These are phyloP conservation scores for Ogataea saltuana DNA, from an alignment of 805 yeast genomes.

Conservation along the genomic window DNA sequence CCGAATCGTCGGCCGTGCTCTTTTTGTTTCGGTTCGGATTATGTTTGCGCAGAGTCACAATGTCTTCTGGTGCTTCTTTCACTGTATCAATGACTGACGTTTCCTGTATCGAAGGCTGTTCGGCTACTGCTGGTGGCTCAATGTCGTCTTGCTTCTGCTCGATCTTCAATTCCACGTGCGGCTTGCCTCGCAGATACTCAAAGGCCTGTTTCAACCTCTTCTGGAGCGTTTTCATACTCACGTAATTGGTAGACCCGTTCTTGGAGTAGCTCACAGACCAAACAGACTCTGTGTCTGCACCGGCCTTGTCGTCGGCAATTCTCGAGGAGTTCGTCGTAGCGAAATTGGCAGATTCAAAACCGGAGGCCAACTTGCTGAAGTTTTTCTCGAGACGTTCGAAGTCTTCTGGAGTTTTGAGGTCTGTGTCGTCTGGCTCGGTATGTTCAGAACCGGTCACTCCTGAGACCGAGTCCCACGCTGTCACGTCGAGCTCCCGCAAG, in stretches of 20 bases:
- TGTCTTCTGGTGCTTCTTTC: slow-evolving; percentile 32
- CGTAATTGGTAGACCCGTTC: slow-evolving; percentile 19
- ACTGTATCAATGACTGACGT: neutral
- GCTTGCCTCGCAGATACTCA: slow-evolving; percentile 18
- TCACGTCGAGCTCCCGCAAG: slow-evolving; percentile 40
- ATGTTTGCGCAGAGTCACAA: slow-evolving; percentile 34
- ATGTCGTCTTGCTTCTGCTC: slow-evolving; percentile 18
- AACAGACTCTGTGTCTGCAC: slow-evolving; percentile 2
- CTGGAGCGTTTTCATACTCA: slow-evolving; percentile 13
- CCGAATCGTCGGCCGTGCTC: slow-evolving; percentile 18
- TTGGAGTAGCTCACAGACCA: slow-evolving; percentile 26
- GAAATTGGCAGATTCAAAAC: slow-evolving; percentile 1
- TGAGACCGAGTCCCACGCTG: slow-evolving; percentile 34
- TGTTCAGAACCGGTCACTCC: slow-evolving; percentile 29
- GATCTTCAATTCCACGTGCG: slow-evolving; percentile 19
- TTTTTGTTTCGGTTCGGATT: slow-evolving; percentile 24
- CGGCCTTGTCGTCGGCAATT: slow-evolving; percentile 2
- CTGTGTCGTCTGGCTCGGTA: slow-evolving; percentile 16
- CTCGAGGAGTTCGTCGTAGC: neutral
- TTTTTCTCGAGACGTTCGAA: slow-evolving; percentile 26
- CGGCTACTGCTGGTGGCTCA: slow-evolving; percentile 1
- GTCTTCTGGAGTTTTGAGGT: slow-evolving; percentile 27
- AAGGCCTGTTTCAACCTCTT: slow-evolving; percentile 22
- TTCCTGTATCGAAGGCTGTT: slow-evolving; percentile 25
- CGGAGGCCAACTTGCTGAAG: slow-evolving; percentile 18